Evolutionary conservation across 2,329 filamentous ascomycete genomes (phyloP), one percentile per base, ranked within the genome.

Genomic region (Pseudocercospora macadamiae): DNA sequence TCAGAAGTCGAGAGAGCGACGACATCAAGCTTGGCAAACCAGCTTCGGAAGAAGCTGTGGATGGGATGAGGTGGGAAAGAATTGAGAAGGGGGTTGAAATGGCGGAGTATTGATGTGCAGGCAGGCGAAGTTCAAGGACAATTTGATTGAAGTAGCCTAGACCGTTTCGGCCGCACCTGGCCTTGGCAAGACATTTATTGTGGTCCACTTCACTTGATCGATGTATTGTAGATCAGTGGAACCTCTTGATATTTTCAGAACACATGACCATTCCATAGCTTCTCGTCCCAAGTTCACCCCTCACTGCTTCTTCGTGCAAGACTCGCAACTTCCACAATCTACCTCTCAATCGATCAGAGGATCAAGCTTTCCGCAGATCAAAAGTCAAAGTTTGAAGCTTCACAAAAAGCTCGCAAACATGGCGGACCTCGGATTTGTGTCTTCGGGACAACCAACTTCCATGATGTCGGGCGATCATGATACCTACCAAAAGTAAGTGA

Each of bases 401-500:
- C 42, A 44, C 39, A 47, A 9, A 14, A n/a, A n/a, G n/a, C n/a
- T n/a, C n/a, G n/a, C n/a, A 5, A 25, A n/a, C 42, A 47, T 47
- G 42, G 42, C 42, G 14, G 42, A 47, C 26, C 42, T 49, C 28
- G 47, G 47, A 3, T 49, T 30, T 14, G 47, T 49, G 47, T 49
- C 47, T 49, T 60, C 58, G 19, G 58, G 58, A 56, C 58, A 60
- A 56, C 58, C 58, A 49, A 64, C 62, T 48, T 54, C 56, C 60
- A 64, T 64, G 54, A 66, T 66, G 64, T 55, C 63, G 55, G 56
- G 47, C 32, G 59, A 65, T 47, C 62, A 68, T 58, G 67, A 71
- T 64, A 70, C 68, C 18, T 71, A 71, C 59, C 66, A 70, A 52
- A 71, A 71, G 68, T 70, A 53, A 64, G 68, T 65, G 21, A 18